Conservation (phyloP, 345 rosid species). For the Clarkia xantiana region DNA sequence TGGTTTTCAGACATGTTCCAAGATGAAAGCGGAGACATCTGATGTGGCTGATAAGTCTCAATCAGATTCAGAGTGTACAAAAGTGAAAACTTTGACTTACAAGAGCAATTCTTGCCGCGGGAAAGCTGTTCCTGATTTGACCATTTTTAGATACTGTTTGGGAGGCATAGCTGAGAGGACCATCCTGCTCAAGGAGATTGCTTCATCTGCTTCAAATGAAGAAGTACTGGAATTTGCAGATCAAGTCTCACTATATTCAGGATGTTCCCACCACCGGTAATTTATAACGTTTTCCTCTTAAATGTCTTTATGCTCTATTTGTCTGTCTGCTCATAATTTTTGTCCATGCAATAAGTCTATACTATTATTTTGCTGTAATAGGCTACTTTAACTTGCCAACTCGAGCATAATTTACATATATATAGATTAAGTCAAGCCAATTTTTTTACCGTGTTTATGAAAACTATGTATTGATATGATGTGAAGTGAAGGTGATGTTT, state of each 20-base stretch:
- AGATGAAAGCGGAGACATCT: conserved; percentile 19
- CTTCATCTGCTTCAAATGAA: conserved; percentile 43
- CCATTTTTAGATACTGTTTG: conserved; percentile 65
- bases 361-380: too few species aligned
- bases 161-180: conserved; percentile 64
- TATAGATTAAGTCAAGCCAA: too few species aligned
- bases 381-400: too few species aligned
- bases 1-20: conserved; percentile 15
- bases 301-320: neutral
- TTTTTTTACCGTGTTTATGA: too few species aligned
- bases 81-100: conserved; percentile 28
- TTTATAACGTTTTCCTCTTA: neutral
- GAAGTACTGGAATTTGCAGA: conserved; percentile 55
- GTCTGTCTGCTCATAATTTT: too few species aligned
- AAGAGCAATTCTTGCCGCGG: conserved; percentile 19
- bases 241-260: conserved; percentile 68
- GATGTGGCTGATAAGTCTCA: conserved; percentile 31
- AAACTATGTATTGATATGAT: too few species aligned
- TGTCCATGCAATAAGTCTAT: too few species aligned
- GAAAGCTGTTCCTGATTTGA: conserved; percentile 43
- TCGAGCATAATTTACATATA: too few species aligned
- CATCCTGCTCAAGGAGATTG: conserved; percentile 65
- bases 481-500: too few species aligned
- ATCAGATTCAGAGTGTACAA: conserved; percentile 48
- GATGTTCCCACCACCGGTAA: conserved; percentile 89